Percentiles rank a stretch among this genome's conserved stretches.
Evolutionary conservation across 2,329 filamentous ascomycete species (phyloP).

Genomic region (Dactylella cylindrospora): DNA sequence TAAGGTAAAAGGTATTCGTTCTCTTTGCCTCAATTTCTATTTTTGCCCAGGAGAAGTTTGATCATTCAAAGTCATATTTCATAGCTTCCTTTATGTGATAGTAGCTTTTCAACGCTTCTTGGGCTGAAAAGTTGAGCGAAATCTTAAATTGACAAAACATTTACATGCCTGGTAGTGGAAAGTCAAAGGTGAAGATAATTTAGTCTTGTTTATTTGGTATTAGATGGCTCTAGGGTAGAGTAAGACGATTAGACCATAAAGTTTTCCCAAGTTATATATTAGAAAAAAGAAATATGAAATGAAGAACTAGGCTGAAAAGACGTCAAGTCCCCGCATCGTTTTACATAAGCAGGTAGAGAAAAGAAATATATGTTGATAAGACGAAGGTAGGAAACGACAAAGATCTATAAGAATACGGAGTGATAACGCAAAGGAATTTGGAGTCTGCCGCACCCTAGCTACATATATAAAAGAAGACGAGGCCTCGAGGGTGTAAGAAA

Average conservation of each 20-base stretch:
- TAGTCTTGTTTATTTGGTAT: not conserved
- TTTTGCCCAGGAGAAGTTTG: too few relatives aligned
- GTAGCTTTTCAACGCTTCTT: too few relatives aligned
- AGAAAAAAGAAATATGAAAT: slow-evolving; percentile 13
- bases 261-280: too few relatives aligned
- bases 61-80: too few relatives aligned
- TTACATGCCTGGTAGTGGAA: too few relatives aligned
- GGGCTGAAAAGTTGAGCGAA: too few relatives aligned
- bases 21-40: too few relatives aligned
- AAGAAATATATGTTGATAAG: not conserved
- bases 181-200: not conserved
- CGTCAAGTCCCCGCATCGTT: slow-evolving; percentile 28
- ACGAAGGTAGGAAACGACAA: not conserved
- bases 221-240: too few relatives aligned
- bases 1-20: too few relatives aligned
- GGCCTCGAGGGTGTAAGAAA: not conserved
- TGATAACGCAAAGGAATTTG: slow-evolving; percentile 7
- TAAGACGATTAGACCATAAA: too few relatives aligned
- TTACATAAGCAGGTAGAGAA: not conserved
- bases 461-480: slow-evolving; percentile 6
- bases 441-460: slow-evolving; percentile 36
- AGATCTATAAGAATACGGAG: slow-evolving; percentile 1
- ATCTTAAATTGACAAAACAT: too few relatives aligned
- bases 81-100: too few relatives aligned
- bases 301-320: slow-evolving; percentile 30